These are phyloP conservation scores for Fusarium miscanthi DNA, from an alignment of 2,329 filamentous ascomycete genomes.

Conservation along the genomic window DNA sequence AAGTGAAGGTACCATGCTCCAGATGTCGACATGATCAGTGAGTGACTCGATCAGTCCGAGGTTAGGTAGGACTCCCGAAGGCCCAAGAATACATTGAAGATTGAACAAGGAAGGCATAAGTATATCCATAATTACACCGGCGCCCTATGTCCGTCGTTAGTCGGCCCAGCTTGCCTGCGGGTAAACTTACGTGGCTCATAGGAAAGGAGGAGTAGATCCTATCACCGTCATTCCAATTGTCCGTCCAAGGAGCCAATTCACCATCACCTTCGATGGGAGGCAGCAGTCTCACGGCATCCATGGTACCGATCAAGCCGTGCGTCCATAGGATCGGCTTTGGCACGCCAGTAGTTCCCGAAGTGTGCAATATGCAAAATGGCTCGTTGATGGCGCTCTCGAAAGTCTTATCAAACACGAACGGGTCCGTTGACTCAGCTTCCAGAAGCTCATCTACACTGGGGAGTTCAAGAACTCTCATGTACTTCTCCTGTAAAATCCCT, in stretches of 20 bases:
- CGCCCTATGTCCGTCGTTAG: constrained; percentile 39
- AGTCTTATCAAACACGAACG: constrained; percentile 43
- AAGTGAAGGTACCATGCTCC: constrained; percentile 53
- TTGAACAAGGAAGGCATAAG: constrained; percentile 51
- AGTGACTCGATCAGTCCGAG: constrained; percentile 50
- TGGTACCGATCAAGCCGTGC: constrained; percentile 48
- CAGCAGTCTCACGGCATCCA: constrained; percentile 53
- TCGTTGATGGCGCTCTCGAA: constrained; percentile 49
- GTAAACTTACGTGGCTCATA: constrained; percentile 3
- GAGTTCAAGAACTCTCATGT: constrained; percentile 46
- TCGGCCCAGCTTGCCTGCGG: accelerated
- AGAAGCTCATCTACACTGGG: constrained; percentile 47
- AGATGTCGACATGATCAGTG: constrained; percentile 52
- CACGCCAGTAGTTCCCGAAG: constrained; percentile 56
- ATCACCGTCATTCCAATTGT: constrained; percentile 37
- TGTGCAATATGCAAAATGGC: constrained; percentile 54
- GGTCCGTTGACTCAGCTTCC: constrained; percentile 19
- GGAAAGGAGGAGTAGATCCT: constrained; percentile 47
- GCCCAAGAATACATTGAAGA: constrained; percentile 52
- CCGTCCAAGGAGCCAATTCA: constrained; percentile 42
- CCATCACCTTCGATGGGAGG: constrained; percentile 47
- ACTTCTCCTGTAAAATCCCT: constrained; percentile 37
- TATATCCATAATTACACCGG: constrained; percentile 56
- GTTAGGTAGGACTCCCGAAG: constrained; percentile 50
- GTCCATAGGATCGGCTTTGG: constrained; percentile 55